Evolutionary conservation across 495 filamentous ascomycete genomes (phyloP).

Genomic region (Xylaria curta): DNA sequence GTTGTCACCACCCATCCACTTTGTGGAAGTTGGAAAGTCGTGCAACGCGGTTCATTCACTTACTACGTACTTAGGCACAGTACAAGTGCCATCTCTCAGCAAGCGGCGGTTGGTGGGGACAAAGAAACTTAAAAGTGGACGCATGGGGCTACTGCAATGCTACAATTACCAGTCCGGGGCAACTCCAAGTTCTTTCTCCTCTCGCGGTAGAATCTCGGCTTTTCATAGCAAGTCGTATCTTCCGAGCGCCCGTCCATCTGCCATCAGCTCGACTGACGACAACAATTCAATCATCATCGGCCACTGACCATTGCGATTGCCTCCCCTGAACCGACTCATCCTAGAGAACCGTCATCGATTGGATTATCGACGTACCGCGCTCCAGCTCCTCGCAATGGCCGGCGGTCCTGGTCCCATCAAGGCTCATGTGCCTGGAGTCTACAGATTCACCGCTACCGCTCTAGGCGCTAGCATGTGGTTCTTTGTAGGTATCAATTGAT

Average conservation of each 20-base stretch:
- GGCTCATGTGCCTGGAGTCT: slow-evolving; percentile 75
- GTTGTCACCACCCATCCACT: too few relatives aligned
- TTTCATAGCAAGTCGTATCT: neutral
- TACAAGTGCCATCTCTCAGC: too few relatives aligned
- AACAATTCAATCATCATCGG: slow-evolving; percentile 17
- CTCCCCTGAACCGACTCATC: neutral
- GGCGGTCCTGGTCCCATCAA: slow-evolving; percentile 32
- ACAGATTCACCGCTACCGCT: slow-evolving; percentile 82
- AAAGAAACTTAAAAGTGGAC: slow-evolving; percentile 1
- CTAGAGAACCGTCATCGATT: neutral
- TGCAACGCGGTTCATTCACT: too few relatives aligned
- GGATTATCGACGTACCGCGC: neutral
- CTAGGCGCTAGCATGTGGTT: slow-evolving; percentile 99
- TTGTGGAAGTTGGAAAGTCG: too few relatives aligned
- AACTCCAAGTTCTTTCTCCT: neutral
- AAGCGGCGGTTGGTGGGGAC: neutral
- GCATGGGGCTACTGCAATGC: slow-evolving; percentile 14
- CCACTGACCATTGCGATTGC: neutral
- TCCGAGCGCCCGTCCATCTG: neutral
- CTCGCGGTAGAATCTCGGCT: slow-evolving; percentile 15
- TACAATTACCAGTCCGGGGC: slow-evolving; percentile 5
- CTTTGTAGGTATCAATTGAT: slow-evolving; percentile 68
- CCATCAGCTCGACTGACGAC: neutral
- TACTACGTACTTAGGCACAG: too few relatives aligned
- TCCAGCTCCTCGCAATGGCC: slow-evolving; percentile 33